Percentiles rank a stretch among this genome's conserved stretches.
These are phyloP conservation scores for Lachnellula subtilissima DNA, from an alignment of 2,329 filamentous ascomycete genomes.

Conservation along the genomic window DNA sequence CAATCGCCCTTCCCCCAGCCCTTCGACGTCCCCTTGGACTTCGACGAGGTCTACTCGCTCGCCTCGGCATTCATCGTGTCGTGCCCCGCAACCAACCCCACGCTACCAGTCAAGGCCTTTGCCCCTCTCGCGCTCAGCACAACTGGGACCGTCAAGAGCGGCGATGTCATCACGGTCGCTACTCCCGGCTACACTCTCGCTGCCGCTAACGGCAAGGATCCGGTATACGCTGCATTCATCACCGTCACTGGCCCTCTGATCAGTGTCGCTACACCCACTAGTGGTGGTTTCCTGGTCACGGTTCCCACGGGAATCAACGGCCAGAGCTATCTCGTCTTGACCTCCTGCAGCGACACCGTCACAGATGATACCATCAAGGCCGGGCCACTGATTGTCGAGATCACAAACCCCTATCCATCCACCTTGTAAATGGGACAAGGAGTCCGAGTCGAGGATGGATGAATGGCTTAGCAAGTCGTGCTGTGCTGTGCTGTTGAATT, in stretches of 20 bases:
- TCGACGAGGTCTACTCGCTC: slow-evolving; percentile 60
- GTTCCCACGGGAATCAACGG: slow-evolving; percentile 34
- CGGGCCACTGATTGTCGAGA: slow-evolving; percentile 32
- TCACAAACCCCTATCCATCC: slow-evolving; percentile 16
- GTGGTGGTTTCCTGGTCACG: slow-evolving; percentile 24
- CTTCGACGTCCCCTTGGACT: slow-evolving; percentile 54
- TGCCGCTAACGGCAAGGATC: slow-evolving; percentile 16
- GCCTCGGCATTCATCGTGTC: slow-evolving; percentile 55
- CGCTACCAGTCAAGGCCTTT: slow-evolving; percentile 56
- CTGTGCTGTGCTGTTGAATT: no score
- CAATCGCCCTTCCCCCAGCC: slow-evolving; percentile 52
- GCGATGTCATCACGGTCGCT: slow-evolving; percentile 24
- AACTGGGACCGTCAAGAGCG: slow-evolving; percentile 15
- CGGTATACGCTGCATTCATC: slow-evolving; percentile 36
- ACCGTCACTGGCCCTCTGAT: slow-evolving; percentile 36
- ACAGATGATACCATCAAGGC: slow-evolving; percentile 35
- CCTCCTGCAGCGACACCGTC: slow-evolving; percentile 31
- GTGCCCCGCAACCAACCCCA: slow-evolving; percentile 34
- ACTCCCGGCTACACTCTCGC: slow-evolving; percentile 23
- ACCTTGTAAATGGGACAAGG: not conserved
- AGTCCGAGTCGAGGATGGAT: not conserved
- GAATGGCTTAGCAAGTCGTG: not conserved
- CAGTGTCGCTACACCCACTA: slow-evolving; percentile 21
- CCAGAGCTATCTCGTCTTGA: slow-evolving; percentile 38
- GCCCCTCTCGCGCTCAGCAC: slow-evolving; percentile 39